A percentile compares a stretch with the other conserved stretches of the same genome.
Conservation (phyloP, 1,284 basidiomycete genomes). For the Ceratobasidium papillatum region DNA sequence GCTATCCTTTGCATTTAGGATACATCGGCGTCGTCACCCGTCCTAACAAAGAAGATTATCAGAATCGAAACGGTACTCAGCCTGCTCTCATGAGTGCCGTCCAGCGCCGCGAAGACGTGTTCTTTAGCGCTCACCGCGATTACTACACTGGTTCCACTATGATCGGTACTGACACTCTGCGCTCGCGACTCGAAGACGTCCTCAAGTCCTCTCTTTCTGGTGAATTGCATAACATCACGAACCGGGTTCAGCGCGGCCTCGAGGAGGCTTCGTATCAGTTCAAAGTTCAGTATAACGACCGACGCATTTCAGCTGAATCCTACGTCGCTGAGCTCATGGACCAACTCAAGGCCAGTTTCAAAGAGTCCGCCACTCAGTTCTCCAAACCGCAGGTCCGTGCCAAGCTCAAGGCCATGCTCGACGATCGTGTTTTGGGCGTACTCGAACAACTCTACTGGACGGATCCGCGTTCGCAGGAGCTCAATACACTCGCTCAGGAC, state of each 20-base stretch:
- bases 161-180: constrained; percentile 90
- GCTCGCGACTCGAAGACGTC: constrained; percentile 92
- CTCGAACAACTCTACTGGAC: constrained; percentile 98
- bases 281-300: constrained; percentile 99
- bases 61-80: constrained; percentile 39
- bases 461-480: constrained; percentile 83
- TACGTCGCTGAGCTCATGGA: constrained; percentile 99
- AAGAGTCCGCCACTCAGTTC: constrained; percentile 85
- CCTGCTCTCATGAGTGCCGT: constrained; percentile 60
- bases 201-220: constrained; percentile 97
- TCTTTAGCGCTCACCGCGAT: constrained; percentile 77
- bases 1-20: constrained; percentile 96
- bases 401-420: constrained; percentile 90
- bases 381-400: constrained; percentile 88
- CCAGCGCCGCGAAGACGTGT: constrained; percentile 78
- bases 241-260: constrained; percentile 94
- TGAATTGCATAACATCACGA: constrained; percentile 93
- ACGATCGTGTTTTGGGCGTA: constrained; percentile 96
- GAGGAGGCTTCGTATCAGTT: constrained; percentile 98
- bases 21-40: constrained; percentile 98
- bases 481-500: constrained; percentile 77
- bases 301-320: constrained; percentile 91
- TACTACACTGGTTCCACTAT: constrained; percentile 73
- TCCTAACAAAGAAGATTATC: constrained; percentile 54
- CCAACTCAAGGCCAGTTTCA: constrained; percentile 89